A percentile compares a stretch with the other conserved stretches of the same genome.
These are phyloP conservation scores for Pyrenochaeta sp. DNA, from an alignment of 2,329 filamentous ascomycete genomes.

Conservation along the genomic window DNA sequence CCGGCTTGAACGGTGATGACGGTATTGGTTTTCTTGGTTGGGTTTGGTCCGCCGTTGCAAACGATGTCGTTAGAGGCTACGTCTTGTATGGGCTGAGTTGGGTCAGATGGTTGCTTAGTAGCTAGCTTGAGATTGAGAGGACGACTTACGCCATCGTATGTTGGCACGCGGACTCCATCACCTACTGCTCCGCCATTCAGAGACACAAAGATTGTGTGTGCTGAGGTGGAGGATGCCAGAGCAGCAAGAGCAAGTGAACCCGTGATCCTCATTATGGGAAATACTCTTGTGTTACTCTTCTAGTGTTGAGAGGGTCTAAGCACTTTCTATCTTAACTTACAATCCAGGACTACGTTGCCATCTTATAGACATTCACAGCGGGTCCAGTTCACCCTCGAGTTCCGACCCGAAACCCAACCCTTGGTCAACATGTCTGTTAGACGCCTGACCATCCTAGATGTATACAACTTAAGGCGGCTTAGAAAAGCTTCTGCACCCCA, in stretches of 20 bases:
- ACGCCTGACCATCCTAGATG: constrained; percentile 12
- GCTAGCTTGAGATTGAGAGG: neutral
- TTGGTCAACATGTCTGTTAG: constrained; percentile 2
- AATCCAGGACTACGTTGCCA: neutral
- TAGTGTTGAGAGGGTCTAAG: constrained; percentile 1
- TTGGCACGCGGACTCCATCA: constrained; percentile 60
- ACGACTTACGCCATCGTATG: constrained; percentile 40
- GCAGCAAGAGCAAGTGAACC: constrained; percentile 32
- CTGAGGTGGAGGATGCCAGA: constrained; percentile 48
- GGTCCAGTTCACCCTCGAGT: neutral
- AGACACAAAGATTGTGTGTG: constrained; percentile 61
- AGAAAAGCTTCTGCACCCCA: constrained; percentile 3
- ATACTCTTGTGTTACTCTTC: too few relatives aligned
- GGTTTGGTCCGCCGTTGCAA: constrained; percentile 66
- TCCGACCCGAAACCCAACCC: constrained; percentile 4
- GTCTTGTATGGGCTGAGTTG: constrained; percentile 58
- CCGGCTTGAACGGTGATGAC: constrained; percentile 55
- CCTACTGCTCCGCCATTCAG: constrained; percentile 57
- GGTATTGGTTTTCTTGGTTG: constrained; percentile 41
- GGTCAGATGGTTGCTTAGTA: constrained; percentile 38
- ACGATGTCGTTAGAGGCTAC: constrained; percentile 63
- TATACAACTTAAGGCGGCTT: constrained; percentile 1
- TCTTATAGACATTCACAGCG: constrained; percentile 13
- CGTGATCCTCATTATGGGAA: constrained; percentile 38
- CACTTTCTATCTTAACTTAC: neutral